phyloP scores from a whole-genome alignment of 75 land plant species.

The Pinus albicaulis region DNA sequence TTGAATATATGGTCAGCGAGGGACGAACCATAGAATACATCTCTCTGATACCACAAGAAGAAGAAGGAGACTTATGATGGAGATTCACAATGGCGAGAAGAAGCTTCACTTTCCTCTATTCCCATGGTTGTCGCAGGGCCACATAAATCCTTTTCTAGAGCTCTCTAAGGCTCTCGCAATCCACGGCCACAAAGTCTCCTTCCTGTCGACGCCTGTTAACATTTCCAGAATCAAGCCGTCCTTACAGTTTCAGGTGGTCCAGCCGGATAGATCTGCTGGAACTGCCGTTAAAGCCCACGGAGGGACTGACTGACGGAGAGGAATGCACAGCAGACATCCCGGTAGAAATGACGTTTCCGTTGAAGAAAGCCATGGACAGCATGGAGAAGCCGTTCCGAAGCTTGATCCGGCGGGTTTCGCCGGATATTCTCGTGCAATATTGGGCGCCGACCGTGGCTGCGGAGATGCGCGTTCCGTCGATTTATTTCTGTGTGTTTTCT shows the following conservation, averaged over 20 bases:
- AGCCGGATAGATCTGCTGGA: not conserved
- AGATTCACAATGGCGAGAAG: not conserved
- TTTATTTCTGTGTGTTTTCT: not conserved
- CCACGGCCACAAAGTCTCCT: not conserved
- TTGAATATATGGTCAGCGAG: too few relatives aligned
- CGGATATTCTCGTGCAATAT: not conserved
- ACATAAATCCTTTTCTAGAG: slow-evolving; percentile 16
- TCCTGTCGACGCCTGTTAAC: not conserved
- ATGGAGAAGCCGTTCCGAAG: not conserved
- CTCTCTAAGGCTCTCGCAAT: slow-evolving; percentile 11
- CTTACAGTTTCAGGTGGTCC: not conserved
- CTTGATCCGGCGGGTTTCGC: not conserved
- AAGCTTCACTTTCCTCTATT: not conserved
- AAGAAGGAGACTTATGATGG: too few relatives aligned
- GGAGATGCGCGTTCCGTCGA: not conserved
- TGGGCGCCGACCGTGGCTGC: not conserved
- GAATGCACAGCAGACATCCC: not conserved
- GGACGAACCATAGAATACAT: too few relatives aligned
- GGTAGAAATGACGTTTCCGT: not conserved
- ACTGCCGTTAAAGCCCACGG: not conserved
- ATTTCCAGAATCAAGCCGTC: not conserved
- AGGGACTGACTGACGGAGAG: not conserved
- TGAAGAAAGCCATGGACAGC: not conserved
- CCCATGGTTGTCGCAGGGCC: slow-evolving; percentile 11
- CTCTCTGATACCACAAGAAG: too few relatives aligned